These are phyloP conservation scores for Cinnamomum chago DNA, from an alignment of 164 flowering plant species.

Conservation along the genomic window DNA sequence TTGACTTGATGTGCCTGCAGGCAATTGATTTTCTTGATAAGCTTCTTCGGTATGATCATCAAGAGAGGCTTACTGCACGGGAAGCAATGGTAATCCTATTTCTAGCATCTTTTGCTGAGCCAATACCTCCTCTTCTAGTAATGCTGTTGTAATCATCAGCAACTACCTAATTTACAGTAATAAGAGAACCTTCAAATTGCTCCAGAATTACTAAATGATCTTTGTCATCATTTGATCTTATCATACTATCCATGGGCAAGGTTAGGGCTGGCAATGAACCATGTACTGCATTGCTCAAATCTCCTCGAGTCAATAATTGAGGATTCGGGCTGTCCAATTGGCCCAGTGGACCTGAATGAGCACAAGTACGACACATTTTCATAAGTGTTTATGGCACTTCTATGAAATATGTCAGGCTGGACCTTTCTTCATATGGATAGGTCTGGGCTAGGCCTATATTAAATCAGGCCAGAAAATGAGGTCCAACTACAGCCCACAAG, in stretches of 20 bases:
- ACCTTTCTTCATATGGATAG: no score
- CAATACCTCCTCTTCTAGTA: not conserved
- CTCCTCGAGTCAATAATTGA: no score
- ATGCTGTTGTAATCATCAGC: not conserved
- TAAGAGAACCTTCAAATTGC: not conserved
- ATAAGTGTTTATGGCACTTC: no score
- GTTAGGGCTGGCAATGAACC: no score
- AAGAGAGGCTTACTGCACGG: conserved; percentile 77
- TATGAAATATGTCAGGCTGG: no score
- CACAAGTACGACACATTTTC: no score
- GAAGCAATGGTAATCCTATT: conserved; percentile 71
- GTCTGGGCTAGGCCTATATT: no score
- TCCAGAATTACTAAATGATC: not conserved
- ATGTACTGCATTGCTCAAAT: no score
- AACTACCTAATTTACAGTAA: not conserved
- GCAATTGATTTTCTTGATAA: conserved; percentile 93
- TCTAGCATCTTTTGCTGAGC: not conserved
- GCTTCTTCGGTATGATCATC: conserved; percentile 89
- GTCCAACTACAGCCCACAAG: no score
- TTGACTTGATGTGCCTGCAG: conserved; percentile 29
- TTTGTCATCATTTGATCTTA: not conserved
- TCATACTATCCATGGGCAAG: not conserved
- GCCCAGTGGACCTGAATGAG: no score
- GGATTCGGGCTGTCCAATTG: no score
- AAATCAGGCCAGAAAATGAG: no score